Evolutionary conservation across 2,329 filamentous ascomycete genomes (phyloP), one percentile per base, ranked within the genome.

Genomic region (Calonectria leucothoes): DNA sequence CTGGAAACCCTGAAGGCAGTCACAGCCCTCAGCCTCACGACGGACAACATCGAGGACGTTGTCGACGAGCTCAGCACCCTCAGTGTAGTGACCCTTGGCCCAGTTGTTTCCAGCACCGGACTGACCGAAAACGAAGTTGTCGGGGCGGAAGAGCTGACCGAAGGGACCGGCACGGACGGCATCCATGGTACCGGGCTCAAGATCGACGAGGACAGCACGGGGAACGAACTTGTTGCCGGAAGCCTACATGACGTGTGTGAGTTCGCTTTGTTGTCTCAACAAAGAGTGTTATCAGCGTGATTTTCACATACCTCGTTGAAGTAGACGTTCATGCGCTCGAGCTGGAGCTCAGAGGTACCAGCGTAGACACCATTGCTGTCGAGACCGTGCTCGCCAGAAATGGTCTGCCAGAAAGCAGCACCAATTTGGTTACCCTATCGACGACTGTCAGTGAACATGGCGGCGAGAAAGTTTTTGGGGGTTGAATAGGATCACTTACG

Each of bases 21-120:
- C 97, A 86, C 97, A 98, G 87, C 94, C 95, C 90, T 99, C 97
- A 81, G 97, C 96, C 92, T 99, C 97, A 84, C 97, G 96, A 86
- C 97, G 97, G 85, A 99, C 96, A 80, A 99, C 97, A 86, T 98
- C 97, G 82, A 99, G 93, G 81, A 99, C 97, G 85, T 98, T 92
- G 91, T 99, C 97, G 81, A 99, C 97, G 78, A 98, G 93, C 91
- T 99, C 97, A 82, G 97, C 97, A 93, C 97, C 97, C 91, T 99
- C 97, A 79, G 97, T 99, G 93, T 99, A 99, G 88, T 99, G 97
- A 90, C 97, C 97, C 94, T 98, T 99, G 88, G 97, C 97, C 97
- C 97, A 99, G 93, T 98, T 98, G 95, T 99, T 99, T 89, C 97
- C 97, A 87, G 97, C 97, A 92, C 97, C 96, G 83, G 97, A 98